These are phyloP conservation scores for Dovyalis caffra DNA, from an alignment of 345 rosid species.

Conservation along the genomic window DNA sequence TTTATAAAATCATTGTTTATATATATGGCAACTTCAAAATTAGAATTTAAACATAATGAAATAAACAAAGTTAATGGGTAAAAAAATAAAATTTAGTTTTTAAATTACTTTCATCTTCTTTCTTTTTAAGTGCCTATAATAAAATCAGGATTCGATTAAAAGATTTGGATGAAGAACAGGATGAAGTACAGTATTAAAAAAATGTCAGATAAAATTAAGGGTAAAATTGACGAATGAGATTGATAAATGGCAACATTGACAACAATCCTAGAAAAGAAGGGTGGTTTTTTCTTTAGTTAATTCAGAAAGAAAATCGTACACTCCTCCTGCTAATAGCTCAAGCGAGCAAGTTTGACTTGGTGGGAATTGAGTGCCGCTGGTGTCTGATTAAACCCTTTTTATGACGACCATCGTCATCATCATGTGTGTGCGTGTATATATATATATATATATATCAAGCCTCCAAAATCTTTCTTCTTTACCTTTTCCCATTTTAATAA, in stretches of 20 bases:
- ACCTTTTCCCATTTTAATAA: conserved; percentile 1
- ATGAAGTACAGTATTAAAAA: too few relatives aligned
- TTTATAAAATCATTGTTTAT: too few relatives aligned
- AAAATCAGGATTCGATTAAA: too few relatives aligned
- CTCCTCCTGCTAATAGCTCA: not conserved
- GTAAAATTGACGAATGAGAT: too few relatives aligned
- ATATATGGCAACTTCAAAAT: not conserved
- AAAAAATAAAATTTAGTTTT: not conserved
- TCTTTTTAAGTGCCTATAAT: too few relatives aligned
- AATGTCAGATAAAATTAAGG: too few relatives aligned
- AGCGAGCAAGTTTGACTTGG: not conserved
- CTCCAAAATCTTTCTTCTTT: not conserved
- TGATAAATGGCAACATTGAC: not conserved
- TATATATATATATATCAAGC: not conserved
- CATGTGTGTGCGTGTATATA: too few relatives aligned
- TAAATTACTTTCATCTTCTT: too few relatives aligned
- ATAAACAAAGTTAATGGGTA: not conserved
- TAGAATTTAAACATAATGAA: not conserved
- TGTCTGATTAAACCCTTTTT: not conserved
- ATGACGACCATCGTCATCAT: not conserved
- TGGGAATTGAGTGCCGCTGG: not conserved
- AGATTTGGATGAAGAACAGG: too few relatives aligned
- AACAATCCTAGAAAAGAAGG: not conserved
- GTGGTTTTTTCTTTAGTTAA: too few relatives aligned
- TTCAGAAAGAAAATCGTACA: not conserved